Evolutionary conservation across 2,329 filamentous ascomycete genomes (phyloP).

Genomic region (Tolypocladium nubicola): DNA sequence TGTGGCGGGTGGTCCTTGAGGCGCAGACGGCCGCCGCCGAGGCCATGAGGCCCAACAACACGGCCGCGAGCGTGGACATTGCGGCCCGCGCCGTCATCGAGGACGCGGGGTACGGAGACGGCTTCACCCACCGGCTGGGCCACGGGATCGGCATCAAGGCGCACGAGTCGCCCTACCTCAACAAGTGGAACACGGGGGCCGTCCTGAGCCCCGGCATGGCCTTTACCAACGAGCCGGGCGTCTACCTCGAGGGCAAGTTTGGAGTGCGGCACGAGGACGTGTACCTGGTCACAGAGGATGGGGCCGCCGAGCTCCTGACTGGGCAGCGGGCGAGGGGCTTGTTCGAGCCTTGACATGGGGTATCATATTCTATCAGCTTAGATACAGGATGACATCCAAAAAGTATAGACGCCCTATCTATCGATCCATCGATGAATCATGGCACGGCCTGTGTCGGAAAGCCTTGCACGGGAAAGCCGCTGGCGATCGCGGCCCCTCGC

Average conservation of each 20-base stretch:
- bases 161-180: slow-evolving; percentile 53
- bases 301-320: slow-evolving; percentile 43
- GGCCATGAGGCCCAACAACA: slow-evolving; percentile 38
- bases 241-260: slow-evolving; percentile 49
- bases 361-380: slow-evolving; percentile 4
- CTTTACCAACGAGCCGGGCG: slow-evolving; percentile 53
- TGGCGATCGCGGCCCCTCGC: slow-evolving; percentile 20
- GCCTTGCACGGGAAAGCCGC: slow-evolving; percentile 16
- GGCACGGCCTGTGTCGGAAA: background rate
- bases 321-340: slow-evolving; percentile 39
- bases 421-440: background rate
- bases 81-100: slow-evolving; percentile 48
- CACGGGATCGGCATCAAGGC: slow-evolving; percentile 59
- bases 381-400: background rate
- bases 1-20: slow-evolving; percentile 52
- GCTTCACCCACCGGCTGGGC: slow-evolving; percentile 52
- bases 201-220: slow-evolving; percentile 45
- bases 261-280: slow-evolving; percentile 54
- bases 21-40: slow-evolving; percentile 46
- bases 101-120: slow-evolving; percentile 44
- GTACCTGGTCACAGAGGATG: slow-evolving; percentile 42
- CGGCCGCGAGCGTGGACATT: slow-evolving; percentile 49
- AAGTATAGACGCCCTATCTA: background rate
- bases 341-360: slow-evolving; percentile 34
- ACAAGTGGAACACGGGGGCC: slow-evolving; percentile 44